Evolutionary conservation across 176 grass and related monocot genomes (phyloP).

Genomic region (Carex pumila): DNA sequence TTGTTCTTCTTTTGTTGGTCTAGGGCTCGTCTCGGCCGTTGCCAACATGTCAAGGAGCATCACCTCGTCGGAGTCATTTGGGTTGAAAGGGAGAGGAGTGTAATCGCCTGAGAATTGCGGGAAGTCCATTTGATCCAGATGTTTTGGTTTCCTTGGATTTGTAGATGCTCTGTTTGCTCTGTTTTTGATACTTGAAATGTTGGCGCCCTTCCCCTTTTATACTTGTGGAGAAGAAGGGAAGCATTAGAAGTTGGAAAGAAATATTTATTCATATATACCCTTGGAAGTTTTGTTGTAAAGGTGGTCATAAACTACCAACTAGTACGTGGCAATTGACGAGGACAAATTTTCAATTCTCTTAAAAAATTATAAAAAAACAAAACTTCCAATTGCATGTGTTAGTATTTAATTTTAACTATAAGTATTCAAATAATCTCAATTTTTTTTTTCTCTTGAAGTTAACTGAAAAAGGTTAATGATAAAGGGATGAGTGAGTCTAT

Average conservation of each 20-base stretch:
- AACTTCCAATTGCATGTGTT: neutral
- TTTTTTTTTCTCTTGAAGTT: neutral
- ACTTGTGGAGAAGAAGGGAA: neutral
- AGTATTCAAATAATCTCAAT: too few relatives aligned
- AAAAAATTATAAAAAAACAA: neutral
- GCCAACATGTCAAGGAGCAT: conserved; percentile 32
- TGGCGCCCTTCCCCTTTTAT: neutral
- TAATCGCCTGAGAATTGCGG: neutral
- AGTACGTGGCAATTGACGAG: neutral
- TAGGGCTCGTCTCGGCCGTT: conserved; percentile 6
- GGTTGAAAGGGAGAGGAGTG: conserved; percentile 24
- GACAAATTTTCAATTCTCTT: neutral
- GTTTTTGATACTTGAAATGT: neutral
- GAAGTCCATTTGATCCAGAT: neutral
- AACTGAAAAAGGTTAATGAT: neutral
- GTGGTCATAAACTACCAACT: neutral
- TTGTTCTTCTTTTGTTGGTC: neutral
- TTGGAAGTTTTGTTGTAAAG: neutral
- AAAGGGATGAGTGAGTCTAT: too few relatives aligned
- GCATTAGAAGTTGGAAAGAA: neutral
- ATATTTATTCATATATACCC: neutral
- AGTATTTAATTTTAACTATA: too few relatives aligned
- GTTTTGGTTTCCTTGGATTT: neutral
- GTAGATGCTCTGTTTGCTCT: conserved; percentile 5
- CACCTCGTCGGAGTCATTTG: conserved; percentile 35